phyloP scores from a whole-genome alignment of 139 green algal genomes.

The Microglena sp. region DNA sequence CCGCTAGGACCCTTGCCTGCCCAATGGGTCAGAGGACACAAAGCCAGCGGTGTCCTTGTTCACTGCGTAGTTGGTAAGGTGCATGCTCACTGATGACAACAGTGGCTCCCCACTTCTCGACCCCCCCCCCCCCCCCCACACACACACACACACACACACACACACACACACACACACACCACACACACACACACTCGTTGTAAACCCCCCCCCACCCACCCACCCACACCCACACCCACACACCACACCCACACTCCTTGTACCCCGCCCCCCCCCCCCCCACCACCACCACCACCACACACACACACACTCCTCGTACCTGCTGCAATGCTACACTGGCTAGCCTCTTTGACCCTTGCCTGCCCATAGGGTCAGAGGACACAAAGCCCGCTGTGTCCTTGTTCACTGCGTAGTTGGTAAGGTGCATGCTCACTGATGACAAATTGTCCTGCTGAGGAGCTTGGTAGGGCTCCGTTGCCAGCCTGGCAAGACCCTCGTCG shows the following conservation, averaged over 20 bases:
- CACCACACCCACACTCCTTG: too few species aligned
- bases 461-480: conserved; percentile 60
- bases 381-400: conserved; percentile 12
- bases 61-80: conserved; percentile 43
- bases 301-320: too few species aligned
- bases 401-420: conserved; percentile 44
- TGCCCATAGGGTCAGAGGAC: neutral
- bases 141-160: conserved; percentile 15
- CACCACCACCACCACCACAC: too few species aligned
- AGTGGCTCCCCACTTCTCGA: too few species aligned
- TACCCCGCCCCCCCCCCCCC: too few species aligned
- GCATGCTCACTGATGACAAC: conserved; percentile 34
- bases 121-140: conserved; percentile 5
- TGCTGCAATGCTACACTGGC: too few species aligned
- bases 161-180: too few species aligned
- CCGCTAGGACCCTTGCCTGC: neutral
- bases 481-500: conserved; percentile 54
- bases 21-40: conserved; percentile 9
- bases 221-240: too few species aligned
- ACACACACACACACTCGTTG: too few species aligned
- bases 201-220: too few species aligned
- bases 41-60: conserved; percentile 42
- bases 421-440: conserved; percentile 29
- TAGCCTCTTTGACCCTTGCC: neutral
- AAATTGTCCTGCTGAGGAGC: conserved; percentile 44